Evolutionary conservation across 2,329 filamentous ascomycete genomes (phyloP), one percentile per base, ranked within the genome.

Genomic region (Xylariaceae sp.): DNA sequence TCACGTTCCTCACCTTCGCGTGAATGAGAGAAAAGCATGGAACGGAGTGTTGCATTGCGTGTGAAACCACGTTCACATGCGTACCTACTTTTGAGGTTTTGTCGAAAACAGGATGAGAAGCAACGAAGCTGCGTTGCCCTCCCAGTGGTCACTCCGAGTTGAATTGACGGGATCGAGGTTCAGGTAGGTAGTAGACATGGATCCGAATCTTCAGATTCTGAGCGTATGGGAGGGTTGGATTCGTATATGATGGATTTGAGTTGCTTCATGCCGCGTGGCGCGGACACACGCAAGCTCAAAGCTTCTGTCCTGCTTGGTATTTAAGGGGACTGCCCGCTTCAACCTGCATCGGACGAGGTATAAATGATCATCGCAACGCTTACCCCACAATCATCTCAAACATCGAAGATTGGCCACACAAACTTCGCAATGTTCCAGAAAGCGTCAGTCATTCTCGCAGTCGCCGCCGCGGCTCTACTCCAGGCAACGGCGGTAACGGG

Each of bases 401-500:
- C 6, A 45, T 13, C 18, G 3, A 17, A 50, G 11, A 49, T 18
- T 18, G 17, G 17, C 17, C 17, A 30, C 23, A 3, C 17, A 9
- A 52, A 35, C 7, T 15, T 30, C 23, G 50, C 52, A 39, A 64
- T 63, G 62, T 42, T 52, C 3, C 30, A n/a, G 39, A 47, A 39
- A 48, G 30, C 37, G 10, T 39, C 18, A 15, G 10, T 39, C 17
- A 48, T 15, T 30, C 3, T 63, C 13, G 23, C 18, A 10, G 45
- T 39, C 2, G 45, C 51, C 13, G 34, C 50, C 11, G 39, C 45
- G 30, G n/a, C 57, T 10, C 30, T 63, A 8, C 30, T 65, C 23
- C 56, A 58, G 35, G 55, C 58, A 4, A 53, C 53, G 10, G 8
- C 58, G 3, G 65, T 59, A 13, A 53, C 47, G 18, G 68, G 62